Base-by-base conservation (phyloP, 805 yeast species). In the Clavispora fructus region DNA sequence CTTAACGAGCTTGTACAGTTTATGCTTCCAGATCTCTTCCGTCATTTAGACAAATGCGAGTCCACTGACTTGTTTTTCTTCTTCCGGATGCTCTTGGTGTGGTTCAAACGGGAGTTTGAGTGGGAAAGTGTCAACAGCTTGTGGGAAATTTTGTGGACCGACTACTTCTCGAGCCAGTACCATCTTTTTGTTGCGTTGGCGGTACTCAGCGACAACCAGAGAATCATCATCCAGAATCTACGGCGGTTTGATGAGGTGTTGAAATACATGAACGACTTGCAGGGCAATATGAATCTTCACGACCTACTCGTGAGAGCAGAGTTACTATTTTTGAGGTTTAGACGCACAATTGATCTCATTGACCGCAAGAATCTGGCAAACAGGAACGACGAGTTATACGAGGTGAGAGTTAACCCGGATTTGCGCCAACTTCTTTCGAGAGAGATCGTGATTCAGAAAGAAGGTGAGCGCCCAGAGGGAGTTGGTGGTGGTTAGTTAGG, bases 81-180 rank as follows among this genome's bases (percentile, higher is more conserved):
- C 57, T 94, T 94, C 72, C 73, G 98, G 49, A 92, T 94, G 98
- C 68, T 94, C 13, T 71, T 94, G 35, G 97, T 94, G 2, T 91
- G 97, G 96, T 94, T 79, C 62, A 94, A 94, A 63, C 79, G 99
- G 42, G 99, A 94, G 59, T 84, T 94, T 52, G 77, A 75, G 26
- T 87, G 92, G 78, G 79, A 78, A 41, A 87, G 87, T 45, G 86
- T 88, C 1, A 68, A 86, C 59, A 71, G 78, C 27, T 72, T 92
- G n/a, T 92, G 98, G 98, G 99, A 92, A 60, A 82, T 86, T 3
- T 70, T 94, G 40, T 88, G 94, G 83, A 92, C 98, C 0, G 92
- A 92, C 65, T 85, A 69, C 57, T 82, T 87, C 58, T 79, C 92
- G 0, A 82, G 94, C 6, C 97, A 94, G 63, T 91, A 85, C 62